Conservation (phyloP, 441 rosid genomes). For the Syzygium syzygioides region DNA sequence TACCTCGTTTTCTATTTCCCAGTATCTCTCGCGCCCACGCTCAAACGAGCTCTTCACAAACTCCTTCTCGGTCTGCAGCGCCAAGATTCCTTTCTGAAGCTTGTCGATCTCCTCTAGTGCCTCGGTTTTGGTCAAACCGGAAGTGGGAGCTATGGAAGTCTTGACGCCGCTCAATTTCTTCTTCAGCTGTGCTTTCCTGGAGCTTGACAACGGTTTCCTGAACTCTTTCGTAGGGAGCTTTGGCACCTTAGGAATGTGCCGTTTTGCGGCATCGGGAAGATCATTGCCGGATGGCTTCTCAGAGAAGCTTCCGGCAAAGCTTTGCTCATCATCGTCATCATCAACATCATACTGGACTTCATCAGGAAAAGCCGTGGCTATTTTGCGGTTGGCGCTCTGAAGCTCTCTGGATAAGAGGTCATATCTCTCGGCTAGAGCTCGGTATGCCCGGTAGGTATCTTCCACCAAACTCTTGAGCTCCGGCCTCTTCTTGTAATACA, state of each 20-base stretch:
- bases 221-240: slow-evolving; percentile 41
- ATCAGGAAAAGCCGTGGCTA: slow-evolving; percentile 84
- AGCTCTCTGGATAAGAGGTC: slow-evolving; percentile 77
- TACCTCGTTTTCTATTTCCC: slow-evolving; percentile 50
- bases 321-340: slow-evolving; percentile 30
- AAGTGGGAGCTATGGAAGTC: slow-evolving; percentile 22
- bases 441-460: slow-evolving; percentile 59
- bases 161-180: slow-evolving; percentile 19
- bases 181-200: slow-evolving; percentile 32
- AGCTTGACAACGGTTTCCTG: slow-evolving; percentile 20
- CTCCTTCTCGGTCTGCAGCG: slow-evolving; percentile 69
- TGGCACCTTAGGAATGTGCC: slow-evolving; percentile 32
- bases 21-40: slow-evolving; percentile 37
- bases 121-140: slow-evolving; percentile 46
- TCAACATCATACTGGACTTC: slow-evolving; percentile 55
- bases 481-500: slow-evolving; percentile 77
- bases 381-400: slow-evolving; percentile 84
- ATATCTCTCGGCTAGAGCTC: slow-evolving; percentile 82
- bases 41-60: slow-evolving; percentile 51
- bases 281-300: neutral
- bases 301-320: neutral
- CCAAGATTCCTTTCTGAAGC: slow-evolving; percentile 65
- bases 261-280: neutral
- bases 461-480: slow-evolving; percentile 69
- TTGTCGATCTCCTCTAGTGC: slow-evolving; percentile 57